These are phyloP conservation scores for Gossypioides kirkii DNA, from an alignment of 345 rosid genomes.

Conservation along the genomic window DNA sequence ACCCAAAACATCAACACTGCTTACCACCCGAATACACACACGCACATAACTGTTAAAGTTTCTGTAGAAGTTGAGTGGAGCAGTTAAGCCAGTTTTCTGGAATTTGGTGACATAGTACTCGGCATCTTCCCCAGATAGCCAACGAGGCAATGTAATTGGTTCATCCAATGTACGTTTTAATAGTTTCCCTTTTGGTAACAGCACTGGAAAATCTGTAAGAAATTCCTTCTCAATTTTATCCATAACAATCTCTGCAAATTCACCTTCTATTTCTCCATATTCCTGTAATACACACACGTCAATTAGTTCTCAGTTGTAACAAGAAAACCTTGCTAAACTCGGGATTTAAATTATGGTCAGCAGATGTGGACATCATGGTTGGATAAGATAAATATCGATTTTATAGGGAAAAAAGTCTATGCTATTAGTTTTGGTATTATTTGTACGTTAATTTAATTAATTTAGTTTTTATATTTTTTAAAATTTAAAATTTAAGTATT, in stretches of 20 bases:
- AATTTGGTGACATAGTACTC: background rate
- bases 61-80: constrained; percentile 5
- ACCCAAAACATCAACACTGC: too few species aligned
- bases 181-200: constrained; percentile 10
- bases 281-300: background rate
- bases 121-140: constrained; percentile 6
- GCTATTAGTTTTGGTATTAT: too few species aligned
- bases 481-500: too few species aligned
- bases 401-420: too few species aligned
- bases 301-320: too few species aligned
- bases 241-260: constrained; percentile 3
- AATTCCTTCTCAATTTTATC: background rate
- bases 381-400: too few species aligned
- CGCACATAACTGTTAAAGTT: background rate
- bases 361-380: too few species aligned
- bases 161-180: constrained; percentile 1
- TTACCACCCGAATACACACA: too few species aligned
- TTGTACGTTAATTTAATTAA: too few species aligned
- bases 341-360: too few species aligned
- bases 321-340: too few species aligned
- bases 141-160: constrained; percentile 5
- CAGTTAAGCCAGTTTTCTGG: constrained; percentile 1
- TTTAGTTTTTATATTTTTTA: too few species aligned
- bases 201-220: background rate
- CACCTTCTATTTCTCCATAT: constrained; percentile 9